phyloP scores from a whole-genome alignment of 148 eudicot species.

The Rhododendron molle region DNA sequence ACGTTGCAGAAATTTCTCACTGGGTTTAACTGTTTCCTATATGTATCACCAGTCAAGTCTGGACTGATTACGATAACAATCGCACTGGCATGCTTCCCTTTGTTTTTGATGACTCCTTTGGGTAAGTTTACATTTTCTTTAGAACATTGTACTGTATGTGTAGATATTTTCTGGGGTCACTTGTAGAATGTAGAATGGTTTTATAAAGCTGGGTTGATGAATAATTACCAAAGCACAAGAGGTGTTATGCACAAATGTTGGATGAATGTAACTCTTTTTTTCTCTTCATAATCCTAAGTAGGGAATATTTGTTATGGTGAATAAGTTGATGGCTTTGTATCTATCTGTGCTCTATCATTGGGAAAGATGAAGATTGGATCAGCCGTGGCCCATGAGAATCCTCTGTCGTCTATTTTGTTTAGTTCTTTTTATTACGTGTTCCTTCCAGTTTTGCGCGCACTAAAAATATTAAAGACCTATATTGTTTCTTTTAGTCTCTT shows the following conservation, averaged over 20 bases:
- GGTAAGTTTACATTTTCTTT: conserved; percentile 43
- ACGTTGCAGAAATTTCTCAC: background rate
- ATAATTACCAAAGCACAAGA: background rate
- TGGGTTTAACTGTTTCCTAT: conserved; percentile 2
- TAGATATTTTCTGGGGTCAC: background rate
- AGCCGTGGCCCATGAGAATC: background rate
- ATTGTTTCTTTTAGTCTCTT: background rate
- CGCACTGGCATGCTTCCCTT: conserved; percentile 94
- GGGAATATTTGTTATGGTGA: background rate
- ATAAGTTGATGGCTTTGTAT: no score
- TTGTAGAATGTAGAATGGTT: background rate
- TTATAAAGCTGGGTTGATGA: background rate
- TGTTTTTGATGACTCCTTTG: conserved; percentile 84
- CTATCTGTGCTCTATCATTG: background rate
- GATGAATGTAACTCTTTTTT: background rate
- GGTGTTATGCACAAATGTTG: background rate
- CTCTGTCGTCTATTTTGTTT: background rate
- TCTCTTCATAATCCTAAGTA: background rate
- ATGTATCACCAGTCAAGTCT: conserved; percentile 59
- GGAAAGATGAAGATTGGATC: background rate
- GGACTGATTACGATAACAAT: conserved; percentile 85
- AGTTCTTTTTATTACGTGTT: background rate
- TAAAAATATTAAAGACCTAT: background rate
- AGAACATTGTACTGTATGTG: background rate
- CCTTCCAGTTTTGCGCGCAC: background rate